A percentile compares a stretch with the other conserved stretches of the same genome.
Conservation (phyloP, 2,329 filamentous ascomycete genomes). For the Cadophora gregata region DNA sequence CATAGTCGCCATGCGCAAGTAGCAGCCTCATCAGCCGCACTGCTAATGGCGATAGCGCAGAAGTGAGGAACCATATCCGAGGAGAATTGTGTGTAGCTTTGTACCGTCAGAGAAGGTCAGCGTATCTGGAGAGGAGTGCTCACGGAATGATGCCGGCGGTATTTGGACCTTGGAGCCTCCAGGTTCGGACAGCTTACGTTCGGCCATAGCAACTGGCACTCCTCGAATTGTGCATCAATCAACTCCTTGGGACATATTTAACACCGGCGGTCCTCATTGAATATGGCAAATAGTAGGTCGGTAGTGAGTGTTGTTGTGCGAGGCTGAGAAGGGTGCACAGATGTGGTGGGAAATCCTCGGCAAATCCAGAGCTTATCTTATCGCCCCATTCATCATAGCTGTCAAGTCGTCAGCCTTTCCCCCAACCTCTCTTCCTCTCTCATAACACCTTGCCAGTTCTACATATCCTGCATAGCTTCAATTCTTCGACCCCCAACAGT, state of each 20-base stretch:
- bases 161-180: constrained; percentile 45
- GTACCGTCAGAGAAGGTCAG: constrained; percentile 25
- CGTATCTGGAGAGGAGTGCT: background rate
- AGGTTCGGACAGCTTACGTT: constrained; percentile 54
- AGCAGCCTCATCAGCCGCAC: constrained; percentile 82
- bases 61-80: constrained; percentile 91
- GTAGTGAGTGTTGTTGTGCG: background rate
- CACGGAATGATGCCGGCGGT: constrained; percentile 42
- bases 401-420: background rate
- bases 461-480: background rate
- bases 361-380: constrained; percentile 1
- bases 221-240: constrained; percentile 11
- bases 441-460: background rate
- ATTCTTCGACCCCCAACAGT: background rate
- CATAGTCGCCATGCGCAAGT: constrained; percentile 89
- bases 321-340: constrained; percentile 1
- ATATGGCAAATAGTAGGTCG: background rate
- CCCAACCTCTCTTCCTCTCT: background rate
- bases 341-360: background rate
- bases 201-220: constrained; percentile 47
- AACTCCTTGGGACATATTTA: background rate
- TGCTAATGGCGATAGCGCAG: constrained; percentile 82
- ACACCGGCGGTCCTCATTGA: too few species aligned
- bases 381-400: constrained; percentile 4
- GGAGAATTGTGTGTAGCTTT: constrained; percentile 70